Percentiles rank a stretch among this genome's conserved stretches.
phyloP scores from a whole-genome alignment of 2,329 filamentous ascomycete species.

The Metarhizium robertsii region DNA sequence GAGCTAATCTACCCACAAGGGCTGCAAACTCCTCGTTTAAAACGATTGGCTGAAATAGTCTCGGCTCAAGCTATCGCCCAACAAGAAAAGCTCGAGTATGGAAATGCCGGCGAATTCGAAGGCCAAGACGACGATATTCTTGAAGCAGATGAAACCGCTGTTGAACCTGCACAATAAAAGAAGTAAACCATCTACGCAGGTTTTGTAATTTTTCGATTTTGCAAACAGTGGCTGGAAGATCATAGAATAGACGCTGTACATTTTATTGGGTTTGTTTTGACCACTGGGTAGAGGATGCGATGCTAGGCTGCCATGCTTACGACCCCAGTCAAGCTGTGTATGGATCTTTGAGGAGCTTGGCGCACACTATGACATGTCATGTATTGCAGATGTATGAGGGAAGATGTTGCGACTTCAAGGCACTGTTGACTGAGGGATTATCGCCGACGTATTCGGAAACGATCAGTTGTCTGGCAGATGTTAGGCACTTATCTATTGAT shows the following conservation, averaged over 20 bases:
- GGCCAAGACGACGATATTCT: slow-evolving; percentile 35
- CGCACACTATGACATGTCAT: not conserved
- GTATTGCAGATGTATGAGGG: slow-evolving; percentile 1
- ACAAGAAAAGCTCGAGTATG: slow-evolving; percentile 71
- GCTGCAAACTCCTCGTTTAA: slow-evolving; percentile 91
- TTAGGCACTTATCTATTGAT: not conserved
- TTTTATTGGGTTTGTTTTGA: slow-evolving; percentile 1
- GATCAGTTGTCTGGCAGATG: not conserved
- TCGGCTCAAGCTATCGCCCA: slow-evolving; percentile 93
- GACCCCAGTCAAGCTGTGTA: not conserved
- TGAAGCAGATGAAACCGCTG: slow-evolving; percentile 39
- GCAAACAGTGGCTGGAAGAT: not conserved
- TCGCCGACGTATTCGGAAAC: not conserved
- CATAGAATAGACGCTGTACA: slow-evolving; percentile 5
- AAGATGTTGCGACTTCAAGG: not conserved
- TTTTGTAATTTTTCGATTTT: slow-evolving; percentile 2
- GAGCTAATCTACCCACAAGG: slow-evolving; percentile 41
- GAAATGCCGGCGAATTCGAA: slow-evolving; percentile 35
- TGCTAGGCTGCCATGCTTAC: not conserved
- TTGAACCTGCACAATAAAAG: slow-evolving; percentile 2
- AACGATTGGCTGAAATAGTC: slow-evolving; percentile 96
- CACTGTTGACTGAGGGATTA: not conserved
- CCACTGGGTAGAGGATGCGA: not conserved
- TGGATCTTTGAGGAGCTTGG: not conserved
- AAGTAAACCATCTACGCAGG: slow-evolving; percentile 2